Evolutionary conservation across 305 asterid species (phyloP).

Genomic region (Rubia tinctorum): DNA sequence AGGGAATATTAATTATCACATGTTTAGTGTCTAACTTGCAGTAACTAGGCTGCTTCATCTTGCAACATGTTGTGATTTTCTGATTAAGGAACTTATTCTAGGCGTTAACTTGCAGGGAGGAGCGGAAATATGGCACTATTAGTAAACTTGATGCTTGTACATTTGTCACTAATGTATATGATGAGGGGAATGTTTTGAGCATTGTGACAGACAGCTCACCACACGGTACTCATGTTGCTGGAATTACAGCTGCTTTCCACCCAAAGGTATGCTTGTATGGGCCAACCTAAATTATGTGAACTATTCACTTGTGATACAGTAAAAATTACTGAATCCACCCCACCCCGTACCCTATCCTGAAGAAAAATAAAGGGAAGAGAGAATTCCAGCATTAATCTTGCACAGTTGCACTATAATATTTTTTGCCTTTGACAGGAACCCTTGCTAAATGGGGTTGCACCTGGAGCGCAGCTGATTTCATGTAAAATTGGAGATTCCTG

Average conservation of each 20-base stretch:
- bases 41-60: not conserved
- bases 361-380: not conserved
- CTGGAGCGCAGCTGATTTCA: conserved; percentile 97
- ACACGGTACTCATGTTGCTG: conserved; percentile 99
- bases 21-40: not conserved
- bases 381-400: not conserved
- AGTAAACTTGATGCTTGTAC: conserved; percentile 95
- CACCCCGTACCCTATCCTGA: not conserved
- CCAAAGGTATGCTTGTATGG: conserved; percentile 53
- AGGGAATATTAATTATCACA: not conserved
- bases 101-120: conserved; percentile 53
- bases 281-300: not conserved
- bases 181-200: conserved; percentile 83
- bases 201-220: conserved; percentile 95
- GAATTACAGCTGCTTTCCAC: conserved; percentile 93
- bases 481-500: conserved; percentile 99
- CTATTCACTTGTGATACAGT: not conserved
- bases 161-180: conserved; percentile 63
- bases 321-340: not conserved
- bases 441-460: conserved; percentile 96
- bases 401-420: not conserved
- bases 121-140: conserved; percentile 81
- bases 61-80: not conserved
- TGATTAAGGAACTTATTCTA: not conserved
- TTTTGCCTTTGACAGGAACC: conserved; percentile 63